A percentile compares a stretch with the other conserved stretches of the same genome.
phyloP scores from a whole-genome alignment of 805 yeast species.

The Candida sithepensis region DNA sequence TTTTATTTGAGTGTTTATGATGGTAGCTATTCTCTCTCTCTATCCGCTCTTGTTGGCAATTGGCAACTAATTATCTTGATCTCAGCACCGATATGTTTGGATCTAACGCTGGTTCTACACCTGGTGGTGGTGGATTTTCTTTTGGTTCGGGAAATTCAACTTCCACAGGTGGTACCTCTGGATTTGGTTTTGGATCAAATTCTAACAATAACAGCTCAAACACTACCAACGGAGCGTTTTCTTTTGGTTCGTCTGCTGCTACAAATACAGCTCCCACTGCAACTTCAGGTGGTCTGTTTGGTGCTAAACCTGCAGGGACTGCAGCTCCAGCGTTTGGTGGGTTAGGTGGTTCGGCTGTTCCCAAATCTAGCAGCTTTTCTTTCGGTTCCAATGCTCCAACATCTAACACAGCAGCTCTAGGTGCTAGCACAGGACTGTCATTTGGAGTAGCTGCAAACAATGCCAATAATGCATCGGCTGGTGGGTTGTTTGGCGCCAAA shows the following conservation, averaged over 20 bases:
- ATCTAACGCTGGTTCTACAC: constrained; percentile 4
- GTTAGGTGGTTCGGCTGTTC: constrained; percentile 19
- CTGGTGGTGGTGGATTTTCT: constrained; percentile 12
- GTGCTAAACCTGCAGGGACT: constrained; percentile 1
- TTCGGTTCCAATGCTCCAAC: neutral
- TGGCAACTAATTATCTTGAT: neutral
- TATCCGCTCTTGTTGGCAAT: no score
- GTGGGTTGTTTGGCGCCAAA: constrained; percentile 36
- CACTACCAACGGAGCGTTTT: neutral
- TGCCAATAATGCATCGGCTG: constrained; percentile 16
- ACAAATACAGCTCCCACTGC: constrained; percentile 5
- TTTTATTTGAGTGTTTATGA: no score
- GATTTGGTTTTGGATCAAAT: constrained; percentile 12
- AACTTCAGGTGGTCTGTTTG: constrained; percentile 5
- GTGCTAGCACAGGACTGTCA: constrained; percentile 1
- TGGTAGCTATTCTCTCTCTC: no score
- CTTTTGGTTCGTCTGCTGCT: constrained; percentile 3
- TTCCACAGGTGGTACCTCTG: constrained; percentile 4
- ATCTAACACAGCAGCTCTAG: constrained; percentile 4
- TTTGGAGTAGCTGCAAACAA: constrained; percentile 4
- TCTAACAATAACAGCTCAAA: constrained; percentile 9
- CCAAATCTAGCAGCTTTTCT: constrained; percentile 2
- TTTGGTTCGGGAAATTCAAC: constrained; percentile 6
- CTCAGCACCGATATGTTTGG: constrained; percentile 4
- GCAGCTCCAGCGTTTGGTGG: constrained; percentile 17